These are phyloP conservation scores for Papiliotrema nemorosa DNA, from an alignment of 1,284 basidiomycete genomes.

Conservation along the genomic window DNA sequence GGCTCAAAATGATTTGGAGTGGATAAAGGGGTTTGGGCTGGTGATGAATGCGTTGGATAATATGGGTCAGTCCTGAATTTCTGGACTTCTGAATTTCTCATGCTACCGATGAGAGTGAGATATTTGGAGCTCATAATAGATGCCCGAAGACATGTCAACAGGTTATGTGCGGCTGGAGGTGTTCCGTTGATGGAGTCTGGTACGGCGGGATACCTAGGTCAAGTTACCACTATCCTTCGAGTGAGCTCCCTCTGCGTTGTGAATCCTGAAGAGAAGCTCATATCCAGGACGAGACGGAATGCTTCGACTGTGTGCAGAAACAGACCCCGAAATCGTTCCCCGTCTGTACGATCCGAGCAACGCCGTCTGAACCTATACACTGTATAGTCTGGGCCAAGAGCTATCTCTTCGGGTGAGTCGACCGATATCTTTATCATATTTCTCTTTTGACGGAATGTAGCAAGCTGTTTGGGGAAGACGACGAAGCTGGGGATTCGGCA, in stretches of 20 bases:
- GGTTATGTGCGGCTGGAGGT: slow-evolving; percentile 88
- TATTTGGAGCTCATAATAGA: slow-evolving; percentile 55
- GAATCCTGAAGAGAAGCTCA: slow-evolving; percentile 47
- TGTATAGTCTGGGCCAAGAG: slow-evolving; percentile 99
- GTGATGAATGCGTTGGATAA: slow-evolving; percentile 97
- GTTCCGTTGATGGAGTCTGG: slow-evolving; percentile 94
- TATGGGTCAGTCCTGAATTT: slow-evolving; percentile 65
- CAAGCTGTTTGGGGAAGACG: slow-evolving; percentile 90
- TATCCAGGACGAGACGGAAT: slow-evolving; percentile 72
- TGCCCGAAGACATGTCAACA: slow-evolving; percentile 89
- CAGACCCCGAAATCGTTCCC: slow-evolving; percentile 90
- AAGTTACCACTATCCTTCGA: slow-evolving; percentile 57
- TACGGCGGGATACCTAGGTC: slow-evolving; percentile 90
- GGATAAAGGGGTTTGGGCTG: slow-evolving; percentile 86
- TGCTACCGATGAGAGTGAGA: no score
- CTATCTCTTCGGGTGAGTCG: slow-evolving; percentile 83
- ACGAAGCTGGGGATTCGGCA: slow-evolving; percentile 54
- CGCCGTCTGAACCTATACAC: slow-evolving; percentile 95
- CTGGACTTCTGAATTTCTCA: no score
- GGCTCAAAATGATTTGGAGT: slow-evolving; percentile 79
- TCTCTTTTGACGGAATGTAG: slow-evolving; percentile 50
- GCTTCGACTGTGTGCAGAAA: slow-evolving; percentile 88
- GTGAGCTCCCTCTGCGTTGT: slow-evolving; percentile 26
- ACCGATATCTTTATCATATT: no score
- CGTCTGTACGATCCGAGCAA: slow-evolving; percentile 97